Evolutionary conservation across 108 stramenopile species (phyloP), one percentile per base, ranked within the genome.

Genomic region (Cylindrotheca closterium): DNA sequence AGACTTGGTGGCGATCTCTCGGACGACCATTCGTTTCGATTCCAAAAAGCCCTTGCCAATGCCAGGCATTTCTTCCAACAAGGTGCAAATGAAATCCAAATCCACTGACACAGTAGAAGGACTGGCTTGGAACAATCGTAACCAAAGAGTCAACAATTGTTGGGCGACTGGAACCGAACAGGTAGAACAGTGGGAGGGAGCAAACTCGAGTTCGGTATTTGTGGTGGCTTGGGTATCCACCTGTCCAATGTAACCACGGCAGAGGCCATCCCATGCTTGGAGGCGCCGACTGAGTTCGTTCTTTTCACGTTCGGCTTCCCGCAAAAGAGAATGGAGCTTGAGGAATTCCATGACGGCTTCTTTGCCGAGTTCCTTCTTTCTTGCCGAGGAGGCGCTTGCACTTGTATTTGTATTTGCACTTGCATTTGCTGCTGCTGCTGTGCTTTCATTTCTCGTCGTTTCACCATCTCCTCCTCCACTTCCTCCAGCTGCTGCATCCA

Each of bases 241-340:
- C 22, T 54, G 26, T 3, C 33, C 49, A 18, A 73, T 30, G 0
- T 51, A 54, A 58, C 89, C 93, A 27, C 60, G 50, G 24, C 91
- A 85, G 8, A 94, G 67, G 25, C 75, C 64, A 33, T 76, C 63
- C 93, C 93, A 94, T 19, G 88, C 87, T 57, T 77, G 68, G 17
- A 91, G 71, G 10, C 83, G 75, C n/a, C 82, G 59, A 47, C 69
- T 65, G 4, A 94, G 55, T 55, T 85, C 83, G 48, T 62, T 79
- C 33, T 83, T 73, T 54, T 94, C 93, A 33, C 78, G 51, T 47
- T 88, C 82, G 27, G 86, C 83, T 58, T 91, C 93, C 57, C 87
- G 78, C 73, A 85, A 62, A 31, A 89, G 77, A 33, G 61, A 47
- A 60, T 86, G 64, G 23, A 90, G 59, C 17, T 73, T 68, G 27